Percentiles rank a stretch among this genome's conserved stretches.
Conservation (phyloP, 352 stramenopile genomes). For the Phytopythium montanum region DNA sequence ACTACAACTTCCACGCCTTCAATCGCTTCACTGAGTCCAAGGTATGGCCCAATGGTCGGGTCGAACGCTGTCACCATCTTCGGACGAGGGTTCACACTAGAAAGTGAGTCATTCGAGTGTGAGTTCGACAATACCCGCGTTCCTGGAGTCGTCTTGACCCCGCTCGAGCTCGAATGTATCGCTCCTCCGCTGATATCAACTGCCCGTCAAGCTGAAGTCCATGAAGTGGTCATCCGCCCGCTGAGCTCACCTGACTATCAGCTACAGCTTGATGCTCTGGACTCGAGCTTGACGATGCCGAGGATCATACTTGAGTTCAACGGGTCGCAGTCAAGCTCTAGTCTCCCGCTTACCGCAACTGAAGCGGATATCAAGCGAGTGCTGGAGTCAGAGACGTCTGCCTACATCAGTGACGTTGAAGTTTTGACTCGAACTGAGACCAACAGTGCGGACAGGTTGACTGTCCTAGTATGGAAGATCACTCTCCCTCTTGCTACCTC, state of each 20-base stretch:
- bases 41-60: constrained; percentile 6
- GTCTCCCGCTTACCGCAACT: not conserved
- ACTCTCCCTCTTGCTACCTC: constrained; percentile 8
- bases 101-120: constrained; percentile 19
- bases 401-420: not conserved
- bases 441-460: constrained; percentile 1
- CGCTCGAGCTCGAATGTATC: not conserved
- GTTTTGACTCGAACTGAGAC: not conserved
- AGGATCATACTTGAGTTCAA: not conserved
- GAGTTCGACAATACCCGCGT: constrained; percentile 20
- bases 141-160: not conserved
- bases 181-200: not conserved
- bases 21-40: constrained; percentile 8
- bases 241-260: not conserved
- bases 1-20: constrained; percentile 12
- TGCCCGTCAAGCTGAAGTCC: not conserved
- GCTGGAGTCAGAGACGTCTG: not conserved
- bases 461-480: constrained; percentile 11
- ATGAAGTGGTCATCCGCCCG: not conserved
- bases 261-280: not conserved
- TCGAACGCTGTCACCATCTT: constrained; percentile 14
- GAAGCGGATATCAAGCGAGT: not conserved
- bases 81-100: constrained; percentile 21
- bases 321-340: not conserved
- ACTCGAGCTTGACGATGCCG: not conserved